Percentiles rank a stretch among this genome's conserved stretches.
Conservation (phyloP, 176 grass and related monocot genomes). For the Typha latifolia region DNA sequence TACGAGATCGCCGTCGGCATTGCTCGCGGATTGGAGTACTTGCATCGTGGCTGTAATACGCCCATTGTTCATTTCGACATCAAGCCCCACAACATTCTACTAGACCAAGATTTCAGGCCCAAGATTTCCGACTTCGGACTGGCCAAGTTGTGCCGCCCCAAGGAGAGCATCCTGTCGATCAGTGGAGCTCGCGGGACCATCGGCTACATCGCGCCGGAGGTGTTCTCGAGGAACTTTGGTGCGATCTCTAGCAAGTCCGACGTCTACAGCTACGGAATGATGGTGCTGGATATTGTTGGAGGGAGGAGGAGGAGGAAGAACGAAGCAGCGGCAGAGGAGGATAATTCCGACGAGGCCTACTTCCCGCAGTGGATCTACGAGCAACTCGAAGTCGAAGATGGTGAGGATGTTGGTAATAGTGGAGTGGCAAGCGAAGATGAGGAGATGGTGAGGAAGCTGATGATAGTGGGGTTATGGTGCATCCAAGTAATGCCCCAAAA, state of each 20-base stretch:
- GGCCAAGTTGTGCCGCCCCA: conserved; percentile 3
- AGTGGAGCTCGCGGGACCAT: conserved; percentile 33
- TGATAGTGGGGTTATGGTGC: conserved; percentile 47
- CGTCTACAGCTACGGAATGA: conserved; percentile 56
- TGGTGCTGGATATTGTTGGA: conserved; percentile 51
- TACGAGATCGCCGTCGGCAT: conserved; percentile 33
- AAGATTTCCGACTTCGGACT: conserved; percentile 8
- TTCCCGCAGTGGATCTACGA: conserved; percentile 34
- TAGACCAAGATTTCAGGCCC: conserved; percentile 6
- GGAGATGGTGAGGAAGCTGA: conserved; percentile 35
- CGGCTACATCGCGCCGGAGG: conserved; percentile 36
- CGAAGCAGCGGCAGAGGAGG: not conserved
- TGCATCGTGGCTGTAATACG: conserved; percentile 38
- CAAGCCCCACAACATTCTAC: too few species aligned
- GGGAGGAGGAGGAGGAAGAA: conserved; percentile 8
- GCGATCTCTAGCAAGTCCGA: conserved; percentile 38
- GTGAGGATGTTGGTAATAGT: conserved; percentile 25
- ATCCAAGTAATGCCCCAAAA: conserved; percentile 31
- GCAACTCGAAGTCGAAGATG: conserved; percentile 17
- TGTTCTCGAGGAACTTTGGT: conserved; percentile 31
- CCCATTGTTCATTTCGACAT: conserved; percentile 51
- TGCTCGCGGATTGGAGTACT: conserved; percentile 46
- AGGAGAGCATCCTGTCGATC: conserved; percentile 30
- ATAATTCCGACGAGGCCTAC: conserved; percentile 19
- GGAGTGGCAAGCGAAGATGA: conserved; percentile 16